Evolutionary conservation across 164 flowering plant species (phyloP), one percentile per base, ranked within the genome.

Genomic region (Piper longum): DNA sequence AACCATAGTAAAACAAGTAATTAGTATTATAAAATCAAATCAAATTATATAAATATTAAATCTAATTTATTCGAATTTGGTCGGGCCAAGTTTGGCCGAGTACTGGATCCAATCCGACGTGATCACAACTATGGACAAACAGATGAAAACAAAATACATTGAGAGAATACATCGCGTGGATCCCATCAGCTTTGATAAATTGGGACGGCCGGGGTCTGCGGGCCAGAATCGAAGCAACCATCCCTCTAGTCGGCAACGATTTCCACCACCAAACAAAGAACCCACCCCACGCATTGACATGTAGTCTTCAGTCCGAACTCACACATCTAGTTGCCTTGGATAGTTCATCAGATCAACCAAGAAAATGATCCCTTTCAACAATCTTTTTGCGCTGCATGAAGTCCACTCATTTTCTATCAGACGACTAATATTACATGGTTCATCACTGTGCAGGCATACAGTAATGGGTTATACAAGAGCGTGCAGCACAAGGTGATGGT

Each of bases 401-500:
- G 40, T n/a, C 8, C 41, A 7, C 16, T 59, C 5, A 2, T 43
- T 42, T 61, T 16, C 52, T 43, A 17, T 19, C 11, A 61, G 19
- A 41, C 13, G 43, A 42, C 45, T 16, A 2, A 19, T 18, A 7
- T 61, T 39, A 43, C 41, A 42, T 16, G 8, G 42, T 64, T 54
- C 39, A 48, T 48, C 52, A 4, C 18, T n/a, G 12, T 74, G 72
- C 77, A 88, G 96, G 92, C 88, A 4, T 86, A 88, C 92, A 88
- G 96, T 82, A 88, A 88, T 64, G 78, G 85, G 62, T 70, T 67
- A 14, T 88, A 86, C 62, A 86, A 77, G 64, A 88, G 96, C 56
- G 92, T 83, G 45, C 84, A 83, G 74, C 96, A 88, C 76, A 83
- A 67, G 73, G 96, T 88, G 75, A 74, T 83, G 77, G 74, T 79